Evolutionary conservation across 2,329 filamentous ascomycete genomes (phyloP), one percentile per base, ranked within the genome.

Genomic region (Lasiodiplodia sp.): DNA sequence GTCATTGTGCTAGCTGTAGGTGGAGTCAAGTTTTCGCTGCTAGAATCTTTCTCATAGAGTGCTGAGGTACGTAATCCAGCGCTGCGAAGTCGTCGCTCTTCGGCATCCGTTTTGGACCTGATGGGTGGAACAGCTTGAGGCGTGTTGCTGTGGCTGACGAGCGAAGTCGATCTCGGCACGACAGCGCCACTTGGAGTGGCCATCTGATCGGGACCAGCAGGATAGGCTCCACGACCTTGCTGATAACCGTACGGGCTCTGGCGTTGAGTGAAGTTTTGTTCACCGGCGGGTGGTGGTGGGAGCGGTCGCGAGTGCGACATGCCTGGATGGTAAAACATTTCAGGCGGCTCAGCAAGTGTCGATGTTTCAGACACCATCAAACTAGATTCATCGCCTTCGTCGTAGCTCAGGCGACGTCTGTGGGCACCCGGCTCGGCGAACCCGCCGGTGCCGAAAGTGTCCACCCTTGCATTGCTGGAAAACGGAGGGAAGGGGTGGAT

Each of bases 321-420:
- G 49, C 93, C 93, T 21, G 94, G 94, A 75, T 98, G 94, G 78
- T 96, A 99, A 77, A 97, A 97, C 76, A 98, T 90, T 74, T 97
- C 96, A 21, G 92, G 92, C 70, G 93, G 92, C 68, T 94, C 93
- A 40, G 77, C 78, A 37, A 76, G 74, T 68, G 80, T 79, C 10
- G 79, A 78, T 37, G 81, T 73, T 38, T 76, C 73, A n/a, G 76
- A 76, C 57, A 84, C 81, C 71, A 79, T 82, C 44, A 85, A 75
- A 6, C 77, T 79, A 56, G 80, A 86, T 78, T 98, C 96, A 73
- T 97, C 96, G 2, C 93, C 95, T 77, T 97, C 93, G 73, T 98
- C 95, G 74, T 96, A 97, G 80, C 94, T 97, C 74, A 94, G 84
- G 70, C 93, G 88, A 72, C 94, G 83, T 53, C 78, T 79, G 70